Evolutionary conservation across 225 moss, liverwort and hornwort genomes (phyloP).

Genomic region (Climacium dendroides): DNA sequence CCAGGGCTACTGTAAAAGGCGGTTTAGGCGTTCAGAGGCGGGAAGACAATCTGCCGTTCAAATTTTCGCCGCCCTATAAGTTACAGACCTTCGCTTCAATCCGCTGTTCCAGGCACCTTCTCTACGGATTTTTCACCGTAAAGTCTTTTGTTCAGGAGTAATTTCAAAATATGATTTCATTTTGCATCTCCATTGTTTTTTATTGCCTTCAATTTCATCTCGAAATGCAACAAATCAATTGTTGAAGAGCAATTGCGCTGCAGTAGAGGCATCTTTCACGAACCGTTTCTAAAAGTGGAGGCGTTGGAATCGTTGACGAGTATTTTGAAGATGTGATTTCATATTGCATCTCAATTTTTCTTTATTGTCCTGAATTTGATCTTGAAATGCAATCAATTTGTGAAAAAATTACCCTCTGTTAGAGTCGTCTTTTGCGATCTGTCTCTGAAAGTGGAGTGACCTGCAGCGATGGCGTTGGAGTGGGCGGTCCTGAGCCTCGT

Average conservation of each 20-base stretch:
- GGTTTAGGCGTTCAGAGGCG: neutral
- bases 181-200: neutral
- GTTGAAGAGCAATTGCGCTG: neutral
- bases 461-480: conserved; percentile 19
- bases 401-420: neutral
- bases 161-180: neutral
- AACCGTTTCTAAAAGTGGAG: neutral
- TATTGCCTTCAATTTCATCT: neutral
- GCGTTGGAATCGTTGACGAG: neutral
- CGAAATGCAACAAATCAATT: neutral
- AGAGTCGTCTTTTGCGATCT: neutral
- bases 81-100: neutral
- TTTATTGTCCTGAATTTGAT: neutral
- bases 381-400: neutral
- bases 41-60: neutral
- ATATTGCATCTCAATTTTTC: neutral
- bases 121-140: too few relatives aligned
- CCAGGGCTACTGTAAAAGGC: neutral
- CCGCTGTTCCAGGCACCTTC: neutral
- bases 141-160: neutral
- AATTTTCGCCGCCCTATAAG: neutral
- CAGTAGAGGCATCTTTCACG: neutral
- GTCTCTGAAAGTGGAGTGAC: neutral
- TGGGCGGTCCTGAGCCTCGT: conserved; percentile 15
- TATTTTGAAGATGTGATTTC: neutral